Conservation (phyloP, 2,329 filamentous ascomycete species). For the Microdochium nivale region DNA sequence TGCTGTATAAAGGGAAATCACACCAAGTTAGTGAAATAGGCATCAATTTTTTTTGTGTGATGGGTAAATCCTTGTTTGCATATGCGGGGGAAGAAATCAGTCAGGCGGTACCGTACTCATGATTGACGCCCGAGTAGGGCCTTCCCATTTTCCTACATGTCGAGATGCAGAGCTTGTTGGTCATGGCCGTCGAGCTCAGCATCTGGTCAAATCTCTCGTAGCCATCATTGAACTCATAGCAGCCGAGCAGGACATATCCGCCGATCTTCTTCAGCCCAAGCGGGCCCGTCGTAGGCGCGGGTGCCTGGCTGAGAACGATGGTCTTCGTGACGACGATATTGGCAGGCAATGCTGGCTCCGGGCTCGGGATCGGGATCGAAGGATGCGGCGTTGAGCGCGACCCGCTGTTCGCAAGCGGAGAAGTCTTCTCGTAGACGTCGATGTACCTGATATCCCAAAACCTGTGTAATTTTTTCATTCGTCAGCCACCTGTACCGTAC, state of each 20-base stretch:
- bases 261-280: slow-evolving; percentile 5
- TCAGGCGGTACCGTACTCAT: slow-evolving; percentile 13
- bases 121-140: slow-evolving; percentile 30
- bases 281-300: not conserved
- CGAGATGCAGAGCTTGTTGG: slow-evolving; percentile 27
- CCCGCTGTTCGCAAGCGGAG: slow-evolving; percentile 1
- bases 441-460: slow-evolving; percentile 49
- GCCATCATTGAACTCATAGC: slow-evolving; percentile 28
- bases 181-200: slow-evolving; percentile 25
- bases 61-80: not conserved
- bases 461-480: slow-evolving; percentile 9
- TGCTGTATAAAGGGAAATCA: slow-evolving; percentile 12
- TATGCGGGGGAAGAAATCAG: not conserved
- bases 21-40: not conserved
- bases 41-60: not conserved
- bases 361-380: slow-evolving; percentile 2
- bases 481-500: not conserved
- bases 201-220: slow-evolving; percentile 25
- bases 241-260: slow-evolving; percentile 19
- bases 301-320: slow-evolving; percentile 9
- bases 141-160: slow-evolving; percentile 19
- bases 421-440: slow-evolving; percentile 29
- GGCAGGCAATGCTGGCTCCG: not conserved
- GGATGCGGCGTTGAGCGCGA: slow-evolving; percentile 3
- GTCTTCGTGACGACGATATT: slow-evolving; percentile 15